phyloP scores from a whole-genome alignment of 1,284 basidiomycete genomes.

The Apiotrichum sp. region DNA sequence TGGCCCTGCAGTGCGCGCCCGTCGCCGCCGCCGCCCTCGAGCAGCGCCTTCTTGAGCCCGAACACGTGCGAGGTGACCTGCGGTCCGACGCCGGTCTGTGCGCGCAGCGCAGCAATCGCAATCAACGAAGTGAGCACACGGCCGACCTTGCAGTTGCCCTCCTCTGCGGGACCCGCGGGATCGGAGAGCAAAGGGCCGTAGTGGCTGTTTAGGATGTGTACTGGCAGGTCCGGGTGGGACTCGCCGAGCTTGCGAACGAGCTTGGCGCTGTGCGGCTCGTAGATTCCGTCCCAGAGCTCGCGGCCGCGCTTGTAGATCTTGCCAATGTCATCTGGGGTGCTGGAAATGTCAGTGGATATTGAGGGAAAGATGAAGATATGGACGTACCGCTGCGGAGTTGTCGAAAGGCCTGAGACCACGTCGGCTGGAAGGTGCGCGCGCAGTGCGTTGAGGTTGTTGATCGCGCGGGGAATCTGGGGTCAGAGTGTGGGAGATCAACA shows the following conservation, averaged over 20 bases:
- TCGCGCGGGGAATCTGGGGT: constrained; percentile 45
- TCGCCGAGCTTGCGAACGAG: constrained; percentile 78
- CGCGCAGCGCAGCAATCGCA: constrained; percentile 82
- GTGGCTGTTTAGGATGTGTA: constrained; percentile 83
- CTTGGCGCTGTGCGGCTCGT: constrained; percentile 81
- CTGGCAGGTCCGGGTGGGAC: constrained; percentile 60
- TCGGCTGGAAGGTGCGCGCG: constrained; percentile 69
- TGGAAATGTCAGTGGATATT: constrained; percentile 52
- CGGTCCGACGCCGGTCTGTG: constrained; percentile 80
- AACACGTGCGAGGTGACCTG: constrained; percentile 90
- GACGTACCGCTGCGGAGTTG: constrained; percentile 53
- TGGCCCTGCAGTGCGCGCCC: constrained; percentile 50
- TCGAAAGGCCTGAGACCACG: constrained; percentile 50
- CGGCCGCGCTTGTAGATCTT: constrained; percentile 59
- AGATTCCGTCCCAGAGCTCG: constrained; percentile 83
- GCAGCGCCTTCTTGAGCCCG: constrained; percentile 58
- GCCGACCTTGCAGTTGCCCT: constrained; percentile 55
- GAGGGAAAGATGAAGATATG: not conserved
- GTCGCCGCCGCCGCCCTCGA: constrained; percentile 66
- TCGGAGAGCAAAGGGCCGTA: constrained; percentile 84
- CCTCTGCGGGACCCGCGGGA: constrained; percentile 48
- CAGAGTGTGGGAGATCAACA: too few species aligned
- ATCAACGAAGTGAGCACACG: constrained; percentile 81
- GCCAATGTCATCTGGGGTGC: constrained; percentile 57
- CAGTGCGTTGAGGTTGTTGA: constrained; percentile 71